Base-by-base conservation (phyloP, 2,329 filamentous ascomycete genomes). In the Teratosphaeriaceae sp. region DNA sequence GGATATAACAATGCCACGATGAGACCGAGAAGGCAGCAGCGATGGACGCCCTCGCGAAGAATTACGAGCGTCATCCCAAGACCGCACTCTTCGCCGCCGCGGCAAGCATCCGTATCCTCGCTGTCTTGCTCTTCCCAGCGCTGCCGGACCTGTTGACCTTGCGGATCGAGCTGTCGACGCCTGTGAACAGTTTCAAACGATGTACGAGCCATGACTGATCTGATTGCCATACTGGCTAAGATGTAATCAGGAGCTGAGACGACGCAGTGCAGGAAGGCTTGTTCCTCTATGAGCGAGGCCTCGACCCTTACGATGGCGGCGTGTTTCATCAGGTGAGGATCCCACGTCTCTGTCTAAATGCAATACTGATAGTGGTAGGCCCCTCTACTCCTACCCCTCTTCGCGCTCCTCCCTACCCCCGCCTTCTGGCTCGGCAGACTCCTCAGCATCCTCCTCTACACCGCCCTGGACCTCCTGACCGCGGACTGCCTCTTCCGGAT, bases 101-200 rank as follows among this genome's bases (percentile, higher is more conserved):
- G 45, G 82, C 85, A 43, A 76, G 82, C 49, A 72, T 97, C 54
- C 82, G 92, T 54, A 74, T 97, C 47, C 68, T 87, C 43, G 77
- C 97, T 41, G 89, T 88, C 63, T 73, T 82, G 46, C 73, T 81
- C 45, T 95, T 96, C 62, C 89, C 92, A 49, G 79, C 78, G 27
- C 74, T 98, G 30, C 86, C 90, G 40, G 82, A 88, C 63, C 75
- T 95, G 49, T 75, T 98, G 49, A 92, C 88, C 16, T 85, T 84
- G 51, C 84, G 92, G 61, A 92, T 96, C 57, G 92, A 98, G 73
- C 84, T 98, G 59, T 96, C 92, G 34, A 98, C 92, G 18, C 90
- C 92, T 29, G 85, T 97, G 36, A 96, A 88, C 56, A 95, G 90
- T 76, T 98, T 96, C 78, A 97, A 97, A 73, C 80, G 92, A 79